phyloP scores from a whole-genome alignment of 768 basidiomycete genomes.

The Dioszegia hungarica region DNA sequence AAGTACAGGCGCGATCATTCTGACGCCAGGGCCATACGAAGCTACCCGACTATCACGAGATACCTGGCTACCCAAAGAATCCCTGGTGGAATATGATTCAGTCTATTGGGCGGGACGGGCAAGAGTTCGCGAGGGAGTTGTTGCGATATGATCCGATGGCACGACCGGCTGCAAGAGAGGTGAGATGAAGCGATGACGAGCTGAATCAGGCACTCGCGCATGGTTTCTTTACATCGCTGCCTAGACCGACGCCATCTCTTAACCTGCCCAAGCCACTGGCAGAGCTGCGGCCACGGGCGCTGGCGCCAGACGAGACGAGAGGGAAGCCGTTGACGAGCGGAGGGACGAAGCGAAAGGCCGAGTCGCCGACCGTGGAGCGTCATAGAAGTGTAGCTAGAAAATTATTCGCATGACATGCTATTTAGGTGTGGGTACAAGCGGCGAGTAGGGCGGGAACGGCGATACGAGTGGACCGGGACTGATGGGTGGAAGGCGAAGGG shows the following conservation, averaged over 20 bases:
- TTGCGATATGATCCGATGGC: slow-evolving; percentile 79
- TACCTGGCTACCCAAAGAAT: slow-evolving; percentile 78
- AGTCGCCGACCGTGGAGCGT: slow-evolving; percentile 17
- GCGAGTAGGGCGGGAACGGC: too few species aligned
- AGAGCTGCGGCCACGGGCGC: slow-evolving; percentile 55
- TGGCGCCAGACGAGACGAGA: slow-evolving; percentile 50
- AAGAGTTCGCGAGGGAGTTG: slow-evolving; percentile 74
- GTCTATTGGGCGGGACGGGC: slow-evolving; percentile 76
- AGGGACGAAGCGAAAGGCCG: slow-evolving; percentile 37
- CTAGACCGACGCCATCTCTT: slow-evolving; percentile 80
- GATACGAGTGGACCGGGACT: too few species aligned
- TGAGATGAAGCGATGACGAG: slow-evolving; percentile 49
- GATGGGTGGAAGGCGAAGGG: neutral
- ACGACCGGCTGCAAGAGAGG: slow-evolving; percentile 74
- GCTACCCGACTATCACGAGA: slow-evolving; percentile 80
- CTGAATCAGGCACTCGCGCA: slow-evolving; percentile 69
- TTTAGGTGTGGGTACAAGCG: too few species aligned
- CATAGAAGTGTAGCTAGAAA: slow-evolving; percentile 17
- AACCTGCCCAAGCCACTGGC: slow-evolving; percentile 68
- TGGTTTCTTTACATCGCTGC: slow-evolving; percentile 78
- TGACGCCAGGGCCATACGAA: slow-evolving; percentile 73
- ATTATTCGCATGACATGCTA: slow-evolving; percentile 21
- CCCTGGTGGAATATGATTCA: slow-evolving; percentile 82
- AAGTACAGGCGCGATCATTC: slow-evolving; percentile 37
- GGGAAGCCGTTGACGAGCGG: slow-evolving; percentile 32